Evolutionary conservation across 768 basidiomycete species (phyloP).

Genomic region (Harrya chromipes): DNA sequence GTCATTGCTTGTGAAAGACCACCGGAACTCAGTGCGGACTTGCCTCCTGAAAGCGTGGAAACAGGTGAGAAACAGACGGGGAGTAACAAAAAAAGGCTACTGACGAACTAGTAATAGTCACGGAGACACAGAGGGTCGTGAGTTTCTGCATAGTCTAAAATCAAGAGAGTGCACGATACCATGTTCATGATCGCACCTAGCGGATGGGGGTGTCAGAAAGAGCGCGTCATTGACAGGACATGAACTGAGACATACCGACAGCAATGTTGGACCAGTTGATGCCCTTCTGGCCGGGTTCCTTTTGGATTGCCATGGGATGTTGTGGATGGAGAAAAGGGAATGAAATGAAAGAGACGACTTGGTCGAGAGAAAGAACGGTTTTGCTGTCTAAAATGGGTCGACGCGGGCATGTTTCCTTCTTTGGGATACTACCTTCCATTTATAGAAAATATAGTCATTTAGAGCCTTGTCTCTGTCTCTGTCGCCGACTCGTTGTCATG

Average conservation of each 20-base stretch:
- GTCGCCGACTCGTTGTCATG: too few species aligned
- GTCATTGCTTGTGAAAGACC: neutral
- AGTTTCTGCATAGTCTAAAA: conserved; percentile 7
- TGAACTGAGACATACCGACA: conserved; percentile 58
- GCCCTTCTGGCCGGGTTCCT: conserved; percentile 88
- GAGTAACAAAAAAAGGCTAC: conserved; percentile 7
- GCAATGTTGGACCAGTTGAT: conserved; percentile 95
- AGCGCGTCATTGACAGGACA: conserved; percentile 9
- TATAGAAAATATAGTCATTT: neutral
- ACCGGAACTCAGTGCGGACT: conserved; percentile 31
- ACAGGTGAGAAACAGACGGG: conserved; percentile 12
- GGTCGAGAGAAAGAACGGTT: neutral
- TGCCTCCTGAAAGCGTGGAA: conserved; percentile 57
- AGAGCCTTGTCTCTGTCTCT: too few species aligned
- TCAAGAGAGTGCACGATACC: conserved; percentile 52
- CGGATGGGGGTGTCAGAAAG: conserved; percentile 17
- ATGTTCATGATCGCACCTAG: conserved; percentile 98
- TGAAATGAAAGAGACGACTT: conserved; percentile 7
- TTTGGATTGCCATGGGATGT: conserved; percentile 69
- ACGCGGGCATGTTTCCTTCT: neutral
- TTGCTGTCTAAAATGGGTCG: conserved; percentile 9
- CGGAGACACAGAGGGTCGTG: neutral
- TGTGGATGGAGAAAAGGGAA: conserved; percentile 18
- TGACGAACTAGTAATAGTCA: conserved; percentile 43
- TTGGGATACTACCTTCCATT: conserved; percentile 4